Evolutionary conservation across 495 filamentous ascomycete species (phyloP).

Genomic region (Neurospora intermedia): DNA sequence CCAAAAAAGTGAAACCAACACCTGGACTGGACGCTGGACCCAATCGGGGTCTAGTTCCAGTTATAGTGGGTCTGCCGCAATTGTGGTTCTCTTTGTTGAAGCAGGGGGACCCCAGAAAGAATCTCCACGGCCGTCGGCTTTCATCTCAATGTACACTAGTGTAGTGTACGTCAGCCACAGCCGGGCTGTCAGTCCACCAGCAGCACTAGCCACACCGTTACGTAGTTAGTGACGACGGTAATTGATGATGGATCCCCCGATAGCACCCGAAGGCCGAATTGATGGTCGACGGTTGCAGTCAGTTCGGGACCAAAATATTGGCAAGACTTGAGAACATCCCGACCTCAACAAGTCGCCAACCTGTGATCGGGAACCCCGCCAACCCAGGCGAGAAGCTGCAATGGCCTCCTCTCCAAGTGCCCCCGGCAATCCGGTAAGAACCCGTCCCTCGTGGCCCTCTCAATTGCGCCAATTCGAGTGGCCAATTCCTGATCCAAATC

Average conservation of each 20-base stretch:
- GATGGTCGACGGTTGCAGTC: background rate
- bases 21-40: background rate
- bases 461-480: background rate
- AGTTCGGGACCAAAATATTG: background rate
- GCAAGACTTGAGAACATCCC: background rate
- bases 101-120: background rate
- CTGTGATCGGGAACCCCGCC: background rate
- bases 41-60: background rate
- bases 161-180: background rate
- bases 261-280: background rate
- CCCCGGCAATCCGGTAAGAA: slow-evolving; percentile 13
- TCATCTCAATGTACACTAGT: background rate
- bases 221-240: background rate
- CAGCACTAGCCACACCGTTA: background rate
- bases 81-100: background rate
- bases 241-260: background rate
- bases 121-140: background rate
- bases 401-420: slow-evolving; percentile 11
- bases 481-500: background rate
- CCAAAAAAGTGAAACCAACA: background rate
- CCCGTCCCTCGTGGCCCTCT: background rate
- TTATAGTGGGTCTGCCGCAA: background rate
- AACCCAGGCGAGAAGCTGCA: slow-evolving; percentile 1
- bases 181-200: background rate
- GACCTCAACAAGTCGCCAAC: background rate